Evolutionary conservation across 2,329 filamentous ascomycete genomes (phyloP).

Genomic region (Claviceps capensis): DNA sequence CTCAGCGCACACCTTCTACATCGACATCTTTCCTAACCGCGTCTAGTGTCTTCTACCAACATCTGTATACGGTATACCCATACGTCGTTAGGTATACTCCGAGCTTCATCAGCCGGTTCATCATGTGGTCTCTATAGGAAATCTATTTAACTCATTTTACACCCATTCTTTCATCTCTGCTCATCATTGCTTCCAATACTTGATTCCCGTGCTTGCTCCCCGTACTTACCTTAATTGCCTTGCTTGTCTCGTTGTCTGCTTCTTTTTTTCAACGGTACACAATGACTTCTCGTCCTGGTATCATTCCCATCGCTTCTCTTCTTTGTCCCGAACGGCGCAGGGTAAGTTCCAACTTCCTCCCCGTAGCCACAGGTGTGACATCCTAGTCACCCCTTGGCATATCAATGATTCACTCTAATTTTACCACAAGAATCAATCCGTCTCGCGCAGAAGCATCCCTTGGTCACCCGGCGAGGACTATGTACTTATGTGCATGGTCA

Average conservation of each 20-base stretch:
- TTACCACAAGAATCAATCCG: neutral
- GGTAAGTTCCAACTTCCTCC: neutral
- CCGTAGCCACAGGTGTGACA: neutral
- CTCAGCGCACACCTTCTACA: neutral
- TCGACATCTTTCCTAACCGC: neutral
- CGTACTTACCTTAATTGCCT: too few relatives aligned
- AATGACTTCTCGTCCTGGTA: neutral
- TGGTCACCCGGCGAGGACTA: too few relatives aligned
- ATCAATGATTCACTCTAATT: neutral
- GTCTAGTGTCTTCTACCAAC: neutral
- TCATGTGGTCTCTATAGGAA: neutral
- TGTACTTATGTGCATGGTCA: too few relatives aligned
- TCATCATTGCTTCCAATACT: too few relatives aligned
- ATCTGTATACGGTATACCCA: neutral
- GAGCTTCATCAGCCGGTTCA: constrained; percentile 5
- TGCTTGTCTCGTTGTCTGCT: neutral
- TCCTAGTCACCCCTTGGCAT: neutral
- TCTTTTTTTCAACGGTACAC: neutral
- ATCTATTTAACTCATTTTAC: constrained; percentile 1
- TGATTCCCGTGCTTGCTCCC: too few relatives aligned
- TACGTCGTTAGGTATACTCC: neutral
- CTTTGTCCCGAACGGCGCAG: neutral
- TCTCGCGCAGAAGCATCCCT: too few relatives aligned
- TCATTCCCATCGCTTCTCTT: neutral
- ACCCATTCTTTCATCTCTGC: neutral